Conservation (phyloP, 139 green algal species). For the Picochlorum costavermella region DNA sequence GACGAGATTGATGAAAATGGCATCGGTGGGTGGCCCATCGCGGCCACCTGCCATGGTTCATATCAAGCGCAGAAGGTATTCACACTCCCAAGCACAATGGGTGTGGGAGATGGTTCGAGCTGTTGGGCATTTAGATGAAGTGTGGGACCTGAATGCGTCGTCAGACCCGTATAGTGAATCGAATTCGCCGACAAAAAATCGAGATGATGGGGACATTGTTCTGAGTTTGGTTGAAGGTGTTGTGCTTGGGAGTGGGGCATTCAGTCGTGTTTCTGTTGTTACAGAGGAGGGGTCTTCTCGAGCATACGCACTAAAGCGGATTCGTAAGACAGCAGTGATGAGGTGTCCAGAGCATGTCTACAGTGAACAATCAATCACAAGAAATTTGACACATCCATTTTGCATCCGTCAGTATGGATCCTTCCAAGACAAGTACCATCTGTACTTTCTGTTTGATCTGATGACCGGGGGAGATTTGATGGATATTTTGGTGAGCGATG, state of each 20-base stretch:
- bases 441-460: slow-evolving; percentile 95
- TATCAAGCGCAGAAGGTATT: slow-evolving; percentile 54
- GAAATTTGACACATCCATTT: slow-evolving; percentile 87
- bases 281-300: slow-evolving; percentile 44
- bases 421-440: slow-evolving; percentile 88
- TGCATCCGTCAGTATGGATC: slow-evolving; percentile 90
- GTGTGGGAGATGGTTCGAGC: slow-evolving; percentile 76
- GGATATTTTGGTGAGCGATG: slow-evolving; percentile 86
- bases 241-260: slow-evolving; percentile 80
- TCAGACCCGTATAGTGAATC: background rate
- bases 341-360: slow-evolving; percentile 92
- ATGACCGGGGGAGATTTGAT: slow-evolving; percentile 92
- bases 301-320: slow-evolving; percentile 86
- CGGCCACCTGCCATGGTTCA: slow-evolving; percentile 65
- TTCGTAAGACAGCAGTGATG: slow-evolving; percentile 81
- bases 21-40: slow-evolving; percentile 31
- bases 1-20: slow-evolving; percentile 68
- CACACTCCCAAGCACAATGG: slow-evolving; percentile 20
- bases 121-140: slow-evolving; percentile 79
- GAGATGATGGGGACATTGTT: background rate
- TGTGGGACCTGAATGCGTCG: slow-evolving; percentile 57
- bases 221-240: slow-evolving; percentile 47
- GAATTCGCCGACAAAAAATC: background rate
- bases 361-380: slow-evolving; percentile 90
- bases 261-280: slow-evolving; percentile 73